Evolutionary conservation across 768 basidiomycete genomes (phyloP), one percentile per base, ranked within the genome.

Genomic region (Rhizopogon salebrosus): DNA sequence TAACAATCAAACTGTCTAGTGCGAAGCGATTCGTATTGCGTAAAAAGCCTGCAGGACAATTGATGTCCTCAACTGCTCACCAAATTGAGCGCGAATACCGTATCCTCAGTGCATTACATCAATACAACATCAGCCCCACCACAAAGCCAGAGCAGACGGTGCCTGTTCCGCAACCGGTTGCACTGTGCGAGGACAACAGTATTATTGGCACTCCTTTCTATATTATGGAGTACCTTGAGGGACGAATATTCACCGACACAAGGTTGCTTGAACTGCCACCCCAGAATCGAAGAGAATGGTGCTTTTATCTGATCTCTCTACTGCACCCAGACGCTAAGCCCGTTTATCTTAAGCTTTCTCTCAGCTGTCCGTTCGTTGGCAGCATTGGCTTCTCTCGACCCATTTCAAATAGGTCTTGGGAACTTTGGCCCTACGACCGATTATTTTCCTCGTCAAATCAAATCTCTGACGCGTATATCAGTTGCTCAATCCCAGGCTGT

Each of bases 371-470:
- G 75, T 26, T 81, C 86, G 0, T 83, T 95, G 7, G 84, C 83
- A 7, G 75, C 80, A 2, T 77, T 95, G 3, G 78, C 81, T 41
- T 78, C 79, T 10, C 77, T 95, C 36, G 70, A 76, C 54, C 89
- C 91, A 4, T 62, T 69, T 37, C 76, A 72, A 14, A 67, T 95
- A 35, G 90, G 91, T 2, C 80, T 95, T 1, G 72, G 73, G 14
- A 75, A 72, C 35, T 92, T 90, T 54, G 92, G 86, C 8, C 83
- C 91, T 3, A 71, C 79, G 3, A 85, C 80, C 14, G 77, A 85
- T 49, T 98, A 97, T 68, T 99, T 92, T 72, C 89, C 94, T 8
- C 85, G 95, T 6, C 95, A 98, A 71, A 89, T 98, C 65, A 92
- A 85, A 58, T 90, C 93, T 2, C 73, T 98, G n/a, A 75, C 84